A percentile compares a stretch with the other conserved stretches of the same genome.
Conservation (phyloP, 2,329 filamentous ascomycete genomes). For the Periconia sp. region DNA sequence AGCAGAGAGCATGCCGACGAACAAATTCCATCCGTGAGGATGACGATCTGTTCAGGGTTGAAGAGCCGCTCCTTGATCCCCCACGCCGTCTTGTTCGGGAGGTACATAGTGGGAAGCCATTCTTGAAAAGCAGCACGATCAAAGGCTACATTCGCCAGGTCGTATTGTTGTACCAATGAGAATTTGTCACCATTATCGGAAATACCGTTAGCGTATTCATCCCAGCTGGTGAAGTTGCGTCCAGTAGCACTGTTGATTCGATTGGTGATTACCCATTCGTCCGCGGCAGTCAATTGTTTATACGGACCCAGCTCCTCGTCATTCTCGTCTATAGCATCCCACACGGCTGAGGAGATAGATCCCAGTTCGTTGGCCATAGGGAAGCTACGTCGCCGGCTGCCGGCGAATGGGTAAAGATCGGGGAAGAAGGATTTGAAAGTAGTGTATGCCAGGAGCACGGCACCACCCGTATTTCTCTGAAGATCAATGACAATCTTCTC, state of each 20-base stretch:
- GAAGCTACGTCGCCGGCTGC: constrained; percentile 47
- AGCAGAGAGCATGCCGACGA: constrained; percentile 60
- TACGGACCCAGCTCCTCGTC: background rate
- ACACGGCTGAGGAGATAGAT: constrained; percentile 1
- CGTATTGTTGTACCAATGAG: constrained; percentile 9
- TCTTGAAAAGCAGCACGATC: constrained; percentile 13
- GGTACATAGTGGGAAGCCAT: constrained; percentile 6
- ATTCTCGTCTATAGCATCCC: constrained; percentile 5
- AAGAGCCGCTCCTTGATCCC: constrained; percentile 1
- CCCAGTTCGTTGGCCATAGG: constrained; percentile 25
- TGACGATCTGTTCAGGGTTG: constrained; percentile 30
- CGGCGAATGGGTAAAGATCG: constrained; percentile 38
- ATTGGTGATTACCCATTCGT: constrained; percentile 16
- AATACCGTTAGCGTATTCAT: constrained; percentile 37
- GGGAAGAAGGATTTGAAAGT: constrained; percentile 55
- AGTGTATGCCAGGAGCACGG: constrained; percentile 24
- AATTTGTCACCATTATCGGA: constrained; percentile 17
- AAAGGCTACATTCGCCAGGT: constrained; percentile 7
- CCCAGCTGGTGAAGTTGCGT: constrained; percentile 42
- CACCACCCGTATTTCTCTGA: constrained; percentile 59
- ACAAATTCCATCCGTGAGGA: constrained; percentile 57
- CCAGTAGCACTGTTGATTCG: constrained; percentile 15
- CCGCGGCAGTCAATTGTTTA: constrained; percentile 5
- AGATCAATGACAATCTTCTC: constrained; percentile 63
- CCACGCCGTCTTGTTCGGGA: constrained; percentile 3